Base-by-base conservation (phyloP, 2,329 filamentous ascomycete species). In the Penicillium frequentans region DNA sequence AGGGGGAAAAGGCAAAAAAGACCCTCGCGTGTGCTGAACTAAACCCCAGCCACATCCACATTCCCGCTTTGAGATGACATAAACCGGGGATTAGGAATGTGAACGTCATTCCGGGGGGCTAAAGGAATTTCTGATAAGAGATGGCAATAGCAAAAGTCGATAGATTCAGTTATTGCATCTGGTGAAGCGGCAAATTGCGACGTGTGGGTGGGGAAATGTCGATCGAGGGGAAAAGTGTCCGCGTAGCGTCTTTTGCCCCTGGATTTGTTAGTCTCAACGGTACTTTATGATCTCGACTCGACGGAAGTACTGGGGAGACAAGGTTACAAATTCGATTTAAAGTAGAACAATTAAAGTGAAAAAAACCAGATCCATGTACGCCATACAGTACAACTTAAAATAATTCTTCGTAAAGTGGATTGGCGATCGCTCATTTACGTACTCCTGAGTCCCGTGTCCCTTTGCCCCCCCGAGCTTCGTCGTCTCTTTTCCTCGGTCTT, bases 391-490 rank as follows among this genome's bases (percentile, higher is more conserved):
- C 21, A 5, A 10, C 24, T 13, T n/a, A 26, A 7, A n/a, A 13
- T 10, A 8, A n/a, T 3, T 14, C 23, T 37, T 27, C 7, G 16
- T 19, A 39, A 42, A 42, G 39, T 49, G 29, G 47, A 24, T 49
- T 37, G 48, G 33, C 48, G 48, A 50, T 50, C 45, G 14, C 27
- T 46, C 31, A 23, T 49, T 49, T 50, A 50, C 48, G 48, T 50
- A 50, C 33, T 31, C 47, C 21, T 24, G 35, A 39, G 11, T 50
- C 48, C 48, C 48, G 48, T 50, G 48, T 50, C 48, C 48, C 48
- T 50, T 50, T 50, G 13, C 21, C 45, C 46, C 46, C 44, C n/a
- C 29, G n/a, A 33, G 21, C 46, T 49, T 35, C 48, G 21, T 16
- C 14, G 10, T 49, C 46, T 35, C 27, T 21, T 35, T 35, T 49